phyloP scores from a whole-genome alignment of 805 yeast species.

The Wickerhamiella sergipiensis region DNA sequence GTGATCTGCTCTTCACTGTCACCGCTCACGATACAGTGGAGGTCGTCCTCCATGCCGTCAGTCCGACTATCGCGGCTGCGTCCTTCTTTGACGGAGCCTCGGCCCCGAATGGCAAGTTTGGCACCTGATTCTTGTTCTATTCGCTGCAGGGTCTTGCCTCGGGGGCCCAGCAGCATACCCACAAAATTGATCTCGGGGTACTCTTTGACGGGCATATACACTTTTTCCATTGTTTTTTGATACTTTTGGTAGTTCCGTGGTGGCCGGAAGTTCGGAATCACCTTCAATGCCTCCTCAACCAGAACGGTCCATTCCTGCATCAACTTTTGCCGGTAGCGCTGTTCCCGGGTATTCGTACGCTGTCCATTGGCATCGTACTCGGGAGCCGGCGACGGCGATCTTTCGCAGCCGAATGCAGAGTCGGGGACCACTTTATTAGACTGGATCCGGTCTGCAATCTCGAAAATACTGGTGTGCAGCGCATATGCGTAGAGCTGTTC shows the following conservation, averaged over 20 bases:
- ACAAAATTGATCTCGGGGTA: constrained; percentile 89
- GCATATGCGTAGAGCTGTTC: constrained; percentile 71
- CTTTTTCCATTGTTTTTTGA: constrained; percentile 63
- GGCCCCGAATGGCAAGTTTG: constrained; percentile 78
- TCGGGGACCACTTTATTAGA: constrained; percentile 38
- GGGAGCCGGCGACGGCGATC: constrained; percentile 87
- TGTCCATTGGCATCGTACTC: constrained; percentile 71
- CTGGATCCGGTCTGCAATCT: constrained; percentile 49
- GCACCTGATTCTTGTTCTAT: constrained; percentile 83
- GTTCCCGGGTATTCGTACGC: constrained; percentile 74
- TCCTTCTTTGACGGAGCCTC: constrained; percentile 93
- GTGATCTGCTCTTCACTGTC: constrained; percentile 67
- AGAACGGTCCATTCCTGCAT: constrained; percentile 72
- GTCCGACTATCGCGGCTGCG: constrained; percentile 36
- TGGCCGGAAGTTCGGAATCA: constrained; percentile 64
- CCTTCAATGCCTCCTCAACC: constrained; percentile 58
- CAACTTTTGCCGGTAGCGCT: constrained; percentile 41
- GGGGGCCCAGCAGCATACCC: constrained; percentile 83
- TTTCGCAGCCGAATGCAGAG: constrained; percentile 22
- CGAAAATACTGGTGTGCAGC: constrained; percentile 60
- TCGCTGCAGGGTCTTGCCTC: constrained; percentile 78
- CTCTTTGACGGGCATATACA: constrained; percentile 71
- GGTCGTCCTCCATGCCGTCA: constrained; percentile 57
- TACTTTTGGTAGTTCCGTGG: constrained; percentile 67
- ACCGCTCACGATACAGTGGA: constrained; percentile 79